These are phyloP conservation scores for Emericellopsis atlantica DNA, from an alignment of 2,329 filamentous ascomycete genomes.

Conservation along the genomic window DNA sequence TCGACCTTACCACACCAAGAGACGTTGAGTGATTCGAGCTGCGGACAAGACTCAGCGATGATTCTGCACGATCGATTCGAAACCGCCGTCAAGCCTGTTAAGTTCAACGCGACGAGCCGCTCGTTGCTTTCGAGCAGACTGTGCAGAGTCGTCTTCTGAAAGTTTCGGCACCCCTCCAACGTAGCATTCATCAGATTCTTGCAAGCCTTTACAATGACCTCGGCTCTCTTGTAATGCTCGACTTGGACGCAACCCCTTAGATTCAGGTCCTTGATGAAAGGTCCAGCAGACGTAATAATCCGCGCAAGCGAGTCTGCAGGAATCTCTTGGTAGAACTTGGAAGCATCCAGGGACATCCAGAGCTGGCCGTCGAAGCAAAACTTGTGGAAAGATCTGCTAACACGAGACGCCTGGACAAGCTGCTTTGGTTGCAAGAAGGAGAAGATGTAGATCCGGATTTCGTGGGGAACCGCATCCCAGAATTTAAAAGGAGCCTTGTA, in stretches of 20 bases:
- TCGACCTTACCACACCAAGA: conserved; percentile 89
- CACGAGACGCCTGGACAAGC: conserved; percentile 63
- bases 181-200: conserved; percentile 79
- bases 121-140: conserved; percentile 63
- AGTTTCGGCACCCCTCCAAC: conserved; percentile 79
- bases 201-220: conserved; percentile 72
- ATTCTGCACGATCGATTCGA: conserved; percentile 80
- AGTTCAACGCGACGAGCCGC: conserved; percentile 69
- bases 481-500: conserved; percentile 43
- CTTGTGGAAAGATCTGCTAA: conserved; percentile 66
- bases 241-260: conserved; percentile 85
- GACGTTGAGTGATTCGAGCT: conserved; percentile 75
- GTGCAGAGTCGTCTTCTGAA: conserved; percentile 65
- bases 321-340: conserved; percentile 79
- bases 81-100: conserved; percentile 69
- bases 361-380: conserved; percentile 92
- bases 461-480: conserved; percentile 71
- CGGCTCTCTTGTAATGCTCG: conserved; percentile 64
- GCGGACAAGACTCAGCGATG: conserved; percentile 67
- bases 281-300: conserved; percentile 74
- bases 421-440: conserved; percentile 67
- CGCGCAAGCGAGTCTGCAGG: conserved; percentile 71
- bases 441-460: conserved; percentile 70
- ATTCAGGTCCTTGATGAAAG: conserved; percentile 85
- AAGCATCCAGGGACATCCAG: conserved; percentile 75